phyloP scores from a whole-genome alignment of 805 yeast species.

The Metschnikowia orientalis region DNA sequence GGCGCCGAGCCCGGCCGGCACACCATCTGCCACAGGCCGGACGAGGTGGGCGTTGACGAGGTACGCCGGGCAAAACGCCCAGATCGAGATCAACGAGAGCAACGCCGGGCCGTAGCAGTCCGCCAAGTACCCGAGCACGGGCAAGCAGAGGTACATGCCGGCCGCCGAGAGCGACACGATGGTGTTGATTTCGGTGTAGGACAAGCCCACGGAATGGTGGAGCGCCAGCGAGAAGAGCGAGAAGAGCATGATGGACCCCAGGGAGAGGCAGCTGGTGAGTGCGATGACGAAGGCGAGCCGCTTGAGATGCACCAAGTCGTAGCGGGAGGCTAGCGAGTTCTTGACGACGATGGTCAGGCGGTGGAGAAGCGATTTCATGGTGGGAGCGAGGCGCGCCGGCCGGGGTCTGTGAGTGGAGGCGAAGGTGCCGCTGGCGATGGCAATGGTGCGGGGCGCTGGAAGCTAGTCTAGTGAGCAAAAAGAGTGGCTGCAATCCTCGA shows the following conservation, averaged over 20 bases:
- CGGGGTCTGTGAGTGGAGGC: slow-evolving; percentile 1
- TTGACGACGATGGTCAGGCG: slow-evolving; percentile 42
- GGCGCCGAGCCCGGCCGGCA: slow-evolving; percentile 23
- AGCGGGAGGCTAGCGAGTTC: slow-evolving; percentile 35
- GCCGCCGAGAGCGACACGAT: slow-evolving; percentile 70
- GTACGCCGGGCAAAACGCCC: slow-evolving; percentile 69
- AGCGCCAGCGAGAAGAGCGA: slow-evolving; percentile 75
- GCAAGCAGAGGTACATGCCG: slow-evolving; percentile 84
- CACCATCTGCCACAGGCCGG: slow-evolving; percentile 6
- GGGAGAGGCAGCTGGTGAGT: slow-evolving; percentile 60
- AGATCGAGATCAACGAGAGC: slow-evolving; percentile 55
- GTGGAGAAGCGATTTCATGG: slow-evolving; percentile 19
- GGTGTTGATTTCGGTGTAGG: slow-evolving; percentile 62
- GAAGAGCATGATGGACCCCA: slow-evolving; percentile 80
- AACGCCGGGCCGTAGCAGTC: slow-evolving; percentile 83
- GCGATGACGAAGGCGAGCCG: slow-evolving; percentile 53
- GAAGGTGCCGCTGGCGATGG: not conserved
- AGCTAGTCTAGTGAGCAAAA: not conserved
- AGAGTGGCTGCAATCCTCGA: not conserved
- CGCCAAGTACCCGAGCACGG: slow-evolving; percentile 74
- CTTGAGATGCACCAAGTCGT: slow-evolving; percentile 42
- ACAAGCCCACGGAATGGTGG: slow-evolving; percentile 51
- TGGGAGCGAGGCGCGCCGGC: not conserved
- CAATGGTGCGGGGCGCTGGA: too few relatives aligned
- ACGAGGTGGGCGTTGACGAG: slow-evolving; percentile 31